A percentile compares a stretch with the other conserved stretches of the same genome.
Evolutionary conservation across 2,329 filamentous ascomycete species (phyloP).

Genomic region (Fusarium sambucinum): DNA sequence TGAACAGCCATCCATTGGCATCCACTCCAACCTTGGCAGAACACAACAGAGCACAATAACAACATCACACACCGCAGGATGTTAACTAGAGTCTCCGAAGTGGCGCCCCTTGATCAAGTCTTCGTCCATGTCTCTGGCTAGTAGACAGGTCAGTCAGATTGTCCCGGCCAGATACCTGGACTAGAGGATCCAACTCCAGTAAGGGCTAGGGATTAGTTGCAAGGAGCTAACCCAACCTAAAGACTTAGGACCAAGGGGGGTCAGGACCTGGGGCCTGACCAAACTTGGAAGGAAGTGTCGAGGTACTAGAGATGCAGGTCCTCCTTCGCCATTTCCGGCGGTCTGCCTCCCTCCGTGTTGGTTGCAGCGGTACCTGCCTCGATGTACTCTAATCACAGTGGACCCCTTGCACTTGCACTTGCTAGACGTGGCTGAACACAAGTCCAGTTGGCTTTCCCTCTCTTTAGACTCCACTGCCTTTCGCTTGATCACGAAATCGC

Average conservation of each 20-base stretch:
- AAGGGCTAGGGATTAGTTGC: slow-evolving; percentile 24
- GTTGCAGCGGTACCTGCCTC: slow-evolving; percentile 35
- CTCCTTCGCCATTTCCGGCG: slow-evolving; percentile 40
- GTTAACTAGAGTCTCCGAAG: slow-evolving; percentile 34
- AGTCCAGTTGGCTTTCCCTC: slow-evolving; percentile 45
- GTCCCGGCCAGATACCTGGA: slow-evolving; percentile 27
- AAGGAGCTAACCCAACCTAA: slow-evolving; percentile 23
- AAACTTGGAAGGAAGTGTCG: slow-evolving; percentile 34
- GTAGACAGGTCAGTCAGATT: slow-evolving; percentile 25
- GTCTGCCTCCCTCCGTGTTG: slow-evolving; percentile 25
- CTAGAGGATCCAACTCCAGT: slow-evolving; percentile 3
- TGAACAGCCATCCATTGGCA: slow-evolving; percentile 31
- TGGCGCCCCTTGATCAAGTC: slow-evolving; percentile 38
- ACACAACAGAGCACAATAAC: neutral
- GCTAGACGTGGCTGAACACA: slow-evolving; percentile 47
- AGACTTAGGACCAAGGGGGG: slow-evolving; percentile 12
- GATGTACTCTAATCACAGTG: slow-evolving; percentile 37
- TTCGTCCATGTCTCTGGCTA: slow-evolving; percentile 21
- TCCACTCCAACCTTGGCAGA: slow-evolving; percentile 35
- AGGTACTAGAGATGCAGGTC: slow-evolving; percentile 39
- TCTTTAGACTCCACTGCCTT: slow-evolving; percentile 29
- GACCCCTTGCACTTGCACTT: slow-evolving; percentile 42
- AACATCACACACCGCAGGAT: slow-evolving; percentile 11
- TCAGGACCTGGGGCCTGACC: slow-evolving; percentile 27
- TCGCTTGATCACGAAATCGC: slow-evolving; percentile 48